Conservation (phyloP, 805 yeast genomes). For the Metschnikowia vanudenii region DNA sequence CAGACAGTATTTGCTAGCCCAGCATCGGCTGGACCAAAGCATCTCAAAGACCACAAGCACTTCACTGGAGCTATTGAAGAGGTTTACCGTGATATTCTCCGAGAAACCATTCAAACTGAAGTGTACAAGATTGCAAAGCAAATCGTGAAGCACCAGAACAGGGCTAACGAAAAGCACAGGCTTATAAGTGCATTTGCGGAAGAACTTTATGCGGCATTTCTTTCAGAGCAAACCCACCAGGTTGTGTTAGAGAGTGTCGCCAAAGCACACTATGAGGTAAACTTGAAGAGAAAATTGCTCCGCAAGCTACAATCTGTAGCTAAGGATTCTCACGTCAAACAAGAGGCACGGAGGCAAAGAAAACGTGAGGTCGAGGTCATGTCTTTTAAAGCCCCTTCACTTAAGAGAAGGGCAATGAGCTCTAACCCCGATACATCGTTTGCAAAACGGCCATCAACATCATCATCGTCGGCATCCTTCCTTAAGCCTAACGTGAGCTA, state of each 20-base stretch:
- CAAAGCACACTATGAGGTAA: conserved; percentile 30
- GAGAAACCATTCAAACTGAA: conserved; percentile 26
- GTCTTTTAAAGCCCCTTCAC: conserved; percentile 22
- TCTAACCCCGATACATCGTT: background rate
- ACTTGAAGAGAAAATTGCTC: conserved; percentile 32
- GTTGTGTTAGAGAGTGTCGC: conserved; percentile 47
- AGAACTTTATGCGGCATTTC: conserved; percentile 58
- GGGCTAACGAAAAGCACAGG: conserved; percentile 20
- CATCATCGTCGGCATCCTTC: background rate
- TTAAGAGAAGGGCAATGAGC: conserved; percentile 18
- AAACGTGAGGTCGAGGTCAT: conserved; percentile 29
- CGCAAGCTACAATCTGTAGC: conserved; percentile 32
- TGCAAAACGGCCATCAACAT: conserved; percentile 2
- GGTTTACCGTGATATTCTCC: conserved; percentile 23
- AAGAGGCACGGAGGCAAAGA: conserved; percentile 31
- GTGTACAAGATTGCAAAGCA: conserved; percentile 25
- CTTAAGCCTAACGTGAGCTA: background rate
- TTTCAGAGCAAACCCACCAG: conserved; percentile 54
- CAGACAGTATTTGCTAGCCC: background rate
- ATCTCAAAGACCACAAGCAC: conserved; percentile 20
- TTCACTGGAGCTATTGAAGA: conserved; percentile 30
- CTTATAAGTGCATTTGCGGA: conserved; percentile 41
- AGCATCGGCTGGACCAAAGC: background rate
- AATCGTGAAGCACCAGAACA: conserved; percentile 23
- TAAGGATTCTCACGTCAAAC: conserved; percentile 22